Evolutionary conservation across 257 asterid genomes (phyloP).

Genomic region (Oldenlandia corymbosa): DNA sequence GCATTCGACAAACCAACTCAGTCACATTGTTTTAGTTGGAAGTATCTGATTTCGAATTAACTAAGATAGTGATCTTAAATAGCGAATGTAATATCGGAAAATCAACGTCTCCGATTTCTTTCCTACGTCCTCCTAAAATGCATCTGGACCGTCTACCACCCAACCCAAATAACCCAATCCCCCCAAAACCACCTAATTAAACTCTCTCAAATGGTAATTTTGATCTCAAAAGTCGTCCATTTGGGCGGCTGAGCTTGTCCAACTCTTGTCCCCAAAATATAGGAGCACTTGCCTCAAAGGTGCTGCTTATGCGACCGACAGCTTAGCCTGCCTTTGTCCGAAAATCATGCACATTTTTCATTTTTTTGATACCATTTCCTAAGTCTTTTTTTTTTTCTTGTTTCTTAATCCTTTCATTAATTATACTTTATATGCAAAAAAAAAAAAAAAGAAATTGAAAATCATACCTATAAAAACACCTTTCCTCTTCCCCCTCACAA

Average conservation of each 20-base stretch:
- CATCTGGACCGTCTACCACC: constrained; percentile 31
- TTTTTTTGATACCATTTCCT: background rate
- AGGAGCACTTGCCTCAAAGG: constrained; percentile 31
- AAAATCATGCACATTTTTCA: constrained; percentile 35
- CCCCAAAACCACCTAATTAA: no score
- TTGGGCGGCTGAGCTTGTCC: constrained; percentile 64
- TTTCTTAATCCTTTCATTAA: background rate
- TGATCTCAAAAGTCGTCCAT: constrained; percentile 33
- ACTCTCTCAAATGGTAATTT: no score
- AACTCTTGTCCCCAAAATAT: constrained; percentile 51
- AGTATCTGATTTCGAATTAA: no score
- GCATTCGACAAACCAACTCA: no score
- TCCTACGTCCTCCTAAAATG: constrained; percentile 24
- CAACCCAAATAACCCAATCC: no score
- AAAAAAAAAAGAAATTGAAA: no score
- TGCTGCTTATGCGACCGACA: constrained; percentile 55
- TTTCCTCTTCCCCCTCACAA: background rate
- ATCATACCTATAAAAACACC: constrained; percentile 19
- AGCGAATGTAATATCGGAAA: no score
- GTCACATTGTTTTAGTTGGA: no score
- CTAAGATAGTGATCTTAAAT: no score
- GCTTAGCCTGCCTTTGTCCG: constrained; percentile 36
- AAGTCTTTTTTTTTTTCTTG: background rate
- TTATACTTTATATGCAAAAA: no score
- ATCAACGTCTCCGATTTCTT: constrained; percentile 23